Base-by-base conservation (phyloP, 805 yeast genomes). In the Myxozyma monticola region DNA sequence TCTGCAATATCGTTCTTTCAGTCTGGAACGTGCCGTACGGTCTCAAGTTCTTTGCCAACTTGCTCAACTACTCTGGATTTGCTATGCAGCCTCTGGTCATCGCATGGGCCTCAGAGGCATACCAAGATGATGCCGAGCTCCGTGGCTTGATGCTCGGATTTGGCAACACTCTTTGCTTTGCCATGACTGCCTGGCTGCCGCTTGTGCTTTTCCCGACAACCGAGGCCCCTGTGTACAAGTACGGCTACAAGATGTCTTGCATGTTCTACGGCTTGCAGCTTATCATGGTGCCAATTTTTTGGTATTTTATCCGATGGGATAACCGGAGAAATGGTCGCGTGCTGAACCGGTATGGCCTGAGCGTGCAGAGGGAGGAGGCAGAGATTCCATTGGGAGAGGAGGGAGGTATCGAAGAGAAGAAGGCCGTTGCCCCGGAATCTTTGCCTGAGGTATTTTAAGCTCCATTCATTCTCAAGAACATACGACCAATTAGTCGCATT, bases 11-110 rank as follows among this genome's bases (percentile, higher is more conserved):
- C 5, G 68, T 72, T n/a, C 60, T 69, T 34, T 73, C 72, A 1
- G 73, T 71, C 14, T 73, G 76, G 76, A 52, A 69, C 49, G 68
- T 71, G 45, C 71, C 75, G 1, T 62, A 61, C 50, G 76, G 71
- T 15, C 68, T 68, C 65, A 62, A 52, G 46, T 30, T 48, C 41
- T 48, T 48, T 44, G 53, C 56, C 3, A 47, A 43, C 36, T 48
- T 52, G 42, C 45, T 53, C 45, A 49, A 49, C 15, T 35, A 52
- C 36, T 25, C 48, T 26, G 52, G 53, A 6, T 52, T 48, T 40
- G 20, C 54, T 4, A 29, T 43, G 3, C 45, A 49, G 52, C 51
- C 51, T 57, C 59, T 62, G 33, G 56, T 59, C 30, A 54, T 53
- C n/a, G 61, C 63, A 9, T 61, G 64, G 65, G 56, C 62, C 15